These are phyloP conservation scores for Pilaira anomala DNA, from an alignment of 192 early-diverging fungal genomes.

Conservation along the genomic window DNA sequence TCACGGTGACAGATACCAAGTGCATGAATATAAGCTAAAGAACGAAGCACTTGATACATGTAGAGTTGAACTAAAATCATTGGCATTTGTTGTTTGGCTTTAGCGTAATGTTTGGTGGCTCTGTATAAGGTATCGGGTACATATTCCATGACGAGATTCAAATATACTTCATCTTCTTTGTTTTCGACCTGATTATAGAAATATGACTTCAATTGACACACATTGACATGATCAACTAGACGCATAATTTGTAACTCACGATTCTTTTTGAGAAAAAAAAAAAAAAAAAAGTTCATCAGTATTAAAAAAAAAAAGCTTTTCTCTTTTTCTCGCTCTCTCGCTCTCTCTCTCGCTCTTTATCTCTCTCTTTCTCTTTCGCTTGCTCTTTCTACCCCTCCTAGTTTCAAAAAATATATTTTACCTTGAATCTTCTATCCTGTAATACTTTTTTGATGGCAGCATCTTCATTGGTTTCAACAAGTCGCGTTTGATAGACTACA, in stretches of 20 bases:
- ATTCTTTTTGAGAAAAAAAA: constrained; percentile 61
- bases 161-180: constrained; percentile 91
- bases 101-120: constrained; percentile 84
- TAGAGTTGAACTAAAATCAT: constrained; percentile 91
- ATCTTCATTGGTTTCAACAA: constrained; percentile 74
- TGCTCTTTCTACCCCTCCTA: too few species aligned
- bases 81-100: constrained; percentile 91
- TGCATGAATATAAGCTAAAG: constrained; percentile 95
- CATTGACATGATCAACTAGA: constrained; percentile 91
- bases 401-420: too few species aligned
- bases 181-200: constrained; percentile 93
- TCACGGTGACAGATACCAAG: constrained; percentile 98
- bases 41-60: constrained; percentile 98
- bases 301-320: too few species aligned
- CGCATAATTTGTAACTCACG: constrained; percentile 93
- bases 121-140: constrained; percentile 96
- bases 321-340: too few species aligned
- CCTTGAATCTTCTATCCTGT: constrained; percentile 98
- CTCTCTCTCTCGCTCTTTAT: too few species aligned
- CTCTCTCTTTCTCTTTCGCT: too few species aligned
- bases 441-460: constrained; percentile 97
- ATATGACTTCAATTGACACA: constrained; percentile 85
- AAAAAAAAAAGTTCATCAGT: too few species aligned
- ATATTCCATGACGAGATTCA: constrained; percentile 94
- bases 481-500: constrained; percentile 92